Evolutionary conservation across 495 filamentous ascomycete species (phyloP), one percentile per base, ranked within the genome.

Genomic region (Lepidopterella palustris): DNA sequence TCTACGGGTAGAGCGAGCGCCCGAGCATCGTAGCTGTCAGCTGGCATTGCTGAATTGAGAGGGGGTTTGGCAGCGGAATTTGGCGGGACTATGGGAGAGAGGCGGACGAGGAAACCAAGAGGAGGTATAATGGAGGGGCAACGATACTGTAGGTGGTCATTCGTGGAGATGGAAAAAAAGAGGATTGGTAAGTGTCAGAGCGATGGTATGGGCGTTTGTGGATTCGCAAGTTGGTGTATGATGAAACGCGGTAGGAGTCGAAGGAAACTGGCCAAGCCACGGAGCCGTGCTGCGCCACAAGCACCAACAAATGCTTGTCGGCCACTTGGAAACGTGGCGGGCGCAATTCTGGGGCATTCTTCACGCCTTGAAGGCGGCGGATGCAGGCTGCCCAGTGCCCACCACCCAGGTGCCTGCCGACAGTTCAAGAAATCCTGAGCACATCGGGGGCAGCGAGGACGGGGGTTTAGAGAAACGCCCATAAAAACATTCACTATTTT

Each of bases 1-100:
- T 75, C 78, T 21, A 82, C 71, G 9, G 84, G 80, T 8, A 87
- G 72, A 51, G 86, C 80, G 39, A 88, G 79, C 47, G 84, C 84
- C 68, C 82, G 80, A 20, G 83, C 84, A 32, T 66, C 66, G 53
- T 66, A 66, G 59, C 61, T 57, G 23, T 66, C 56, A 9, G 60
- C 54, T 20, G 63, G 63, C 63, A 65, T 60, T 51, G 53, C 23
- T 20, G 48, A 24, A 20, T 20, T 35, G 26, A 24, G 59, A n/a
- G n/a, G n/a, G n/a, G 29, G 18, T 11, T 25, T 27, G 15, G 25
- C 32, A 29, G 59, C 54, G 53, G 55, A 58, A 61, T 20, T 47
- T 40, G 18, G 57, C n/a, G 57, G 27, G 56, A 20, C 25, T n/a
- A 23, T 18, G 59, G 8, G 40, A 52, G 21, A 25, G 59, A 5